A percentile compares a stretch with the other conserved stretches of the same genome.
These are phyloP conservation scores for Postia placenta DNA, from an alignment of 768 basidiomycete species.

Conservation along the genomic window DNA sequence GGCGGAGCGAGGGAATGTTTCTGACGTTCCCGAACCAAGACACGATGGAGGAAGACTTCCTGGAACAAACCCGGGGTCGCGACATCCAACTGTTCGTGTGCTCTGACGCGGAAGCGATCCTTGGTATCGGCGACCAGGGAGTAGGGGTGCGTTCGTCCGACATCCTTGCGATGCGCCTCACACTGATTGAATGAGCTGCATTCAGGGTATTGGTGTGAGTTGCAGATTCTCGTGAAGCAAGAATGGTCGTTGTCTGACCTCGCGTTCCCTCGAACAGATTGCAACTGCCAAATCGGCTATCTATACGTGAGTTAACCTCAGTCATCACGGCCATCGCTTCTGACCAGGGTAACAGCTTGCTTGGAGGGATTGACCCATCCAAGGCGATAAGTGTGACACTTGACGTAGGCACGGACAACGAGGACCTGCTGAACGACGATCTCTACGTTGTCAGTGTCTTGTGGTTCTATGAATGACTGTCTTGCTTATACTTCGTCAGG, in stretches of 20 bases:
- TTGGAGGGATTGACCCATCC: constrained; percentile 61
- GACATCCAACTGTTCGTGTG: constrained; percentile 77
- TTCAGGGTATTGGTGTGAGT: constrained; percentile 32
- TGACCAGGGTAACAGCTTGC: constrained; percentile 33
- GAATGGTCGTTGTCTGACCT: too few species aligned
- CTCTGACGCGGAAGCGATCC: constrained; percentile 80
- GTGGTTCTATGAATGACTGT: background rate
- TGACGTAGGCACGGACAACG: constrained; percentile 77
- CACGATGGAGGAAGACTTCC: constrained; percentile 70
- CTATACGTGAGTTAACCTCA: constrained; percentile 46
- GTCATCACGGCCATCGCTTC: background rate
- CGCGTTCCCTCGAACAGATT: constrained; percentile 38
- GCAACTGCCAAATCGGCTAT: constrained; percentile 75
- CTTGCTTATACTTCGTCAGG: constrained; percentile 34
- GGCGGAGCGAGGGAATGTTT: constrained; percentile 73
- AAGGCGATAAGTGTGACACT: constrained; percentile 53
- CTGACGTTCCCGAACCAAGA: constrained; percentile 56
- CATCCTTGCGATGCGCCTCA: background rate
- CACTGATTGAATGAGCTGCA: background rate
- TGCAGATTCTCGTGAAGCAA: too few species aligned
- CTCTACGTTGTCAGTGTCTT: constrained; percentile 54
- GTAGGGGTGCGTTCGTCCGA: constrained; percentile 45
- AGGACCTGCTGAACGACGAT: constrained; percentile 51
- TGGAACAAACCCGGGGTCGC: constrained; percentile 55
- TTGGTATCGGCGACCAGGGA: constrained; percentile 73